Percentiles rank a stretch among this genome's conserved stretches.
Conservation (phyloP, 2,329 filamentous ascomycete genomes). For the Xylaria sp. region DNA sequence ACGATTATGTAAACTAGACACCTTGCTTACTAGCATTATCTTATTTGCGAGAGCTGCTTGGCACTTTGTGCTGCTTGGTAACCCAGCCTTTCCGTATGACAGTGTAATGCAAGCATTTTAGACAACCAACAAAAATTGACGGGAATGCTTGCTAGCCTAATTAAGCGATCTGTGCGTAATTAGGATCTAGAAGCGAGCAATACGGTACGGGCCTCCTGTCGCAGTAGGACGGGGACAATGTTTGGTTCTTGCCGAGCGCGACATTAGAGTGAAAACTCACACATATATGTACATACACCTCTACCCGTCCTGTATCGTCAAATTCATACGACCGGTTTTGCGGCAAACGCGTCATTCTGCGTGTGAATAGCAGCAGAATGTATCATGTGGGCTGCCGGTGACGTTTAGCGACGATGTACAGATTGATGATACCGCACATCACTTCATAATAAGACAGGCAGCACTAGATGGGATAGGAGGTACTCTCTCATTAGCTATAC, state of each 20-base stretch:
- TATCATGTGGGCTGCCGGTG: constrained; percentile 5
- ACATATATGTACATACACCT: too few relatives aligned
- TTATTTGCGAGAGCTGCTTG: background rate
- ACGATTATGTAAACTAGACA: too few relatives aligned
- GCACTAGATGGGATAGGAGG: background rate
- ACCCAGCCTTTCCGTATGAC: background rate
- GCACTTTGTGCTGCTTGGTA: background rate
- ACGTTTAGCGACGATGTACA: constrained; percentile 7
- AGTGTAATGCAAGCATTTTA: background rate
- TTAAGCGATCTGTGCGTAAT: constrained; percentile 3
- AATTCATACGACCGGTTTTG: background rate
- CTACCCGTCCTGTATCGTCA: background rate
- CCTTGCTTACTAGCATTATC: too few relatives aligned
- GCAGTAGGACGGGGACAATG: background rate
- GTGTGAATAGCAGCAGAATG: background rate
- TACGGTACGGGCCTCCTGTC: background rate
- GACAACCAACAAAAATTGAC: background rate
- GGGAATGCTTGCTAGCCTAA: constrained; percentile 12
- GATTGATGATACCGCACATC: background rate
- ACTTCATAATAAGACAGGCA: constrained; percentile 3
- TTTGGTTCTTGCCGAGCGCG: background rate
- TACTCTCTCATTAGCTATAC: constrained; percentile 19
- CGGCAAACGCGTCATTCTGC: background rate
- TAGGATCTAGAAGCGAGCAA: background rate
- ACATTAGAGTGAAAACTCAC: background rate